Base-by-base conservation (phyloP, 352 stramenopile species). In the Phytopythium cucurbitacearum region DNA sequence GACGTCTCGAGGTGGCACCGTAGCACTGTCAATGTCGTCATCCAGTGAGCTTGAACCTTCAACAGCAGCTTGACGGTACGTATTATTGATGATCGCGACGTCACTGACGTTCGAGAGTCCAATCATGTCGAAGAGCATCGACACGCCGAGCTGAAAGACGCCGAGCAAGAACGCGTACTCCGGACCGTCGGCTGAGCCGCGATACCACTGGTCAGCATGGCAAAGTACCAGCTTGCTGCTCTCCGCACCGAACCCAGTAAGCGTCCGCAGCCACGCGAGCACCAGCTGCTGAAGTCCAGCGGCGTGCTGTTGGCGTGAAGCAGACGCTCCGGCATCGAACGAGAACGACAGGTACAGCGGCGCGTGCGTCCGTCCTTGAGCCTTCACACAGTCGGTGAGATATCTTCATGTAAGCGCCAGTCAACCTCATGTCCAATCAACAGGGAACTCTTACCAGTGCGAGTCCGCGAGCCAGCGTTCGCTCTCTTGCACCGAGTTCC, bases 261-360 rank as follows among this genome's bases (percentile, higher is more conserved):
- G 50, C 2, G 46, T 38, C 9, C 41, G 28, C 7, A 91, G 38
- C 75, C 73, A 91, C 46, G 13, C 40, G 56, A 42, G 52, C 36
- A 83, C 50, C 2, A 53, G 16, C 2, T 53, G 48, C 28, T 75
- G 48, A 15, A 65, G 13, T 16, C 15, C 16, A 38, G 32, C 38
- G 35, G 0, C 53, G 28, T 3, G 12, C 34, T 28, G 37, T 6
- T 56, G 21, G 21, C 21, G 21, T 28, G 21, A 28, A 28, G 21
- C 21, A 28, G 21, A 21, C 8, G 11, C 8, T 28, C 21, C 49
- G 0, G 6, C 16, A 7, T 54, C 52, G 43, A 52, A 43, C 0
- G 78, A 84, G 62, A 91, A 80, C 10, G 81, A 91, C n/a, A 91
- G 59, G 40, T 84, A 89, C 9, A 89, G 21, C 10, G 81, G 76